Percentiles rank a stretch among this genome's conserved stretches.
phyloP scores from a whole-genome alignment of 2,329 filamentous ascomycete species.

The Talaromyces sp. region DNA sequence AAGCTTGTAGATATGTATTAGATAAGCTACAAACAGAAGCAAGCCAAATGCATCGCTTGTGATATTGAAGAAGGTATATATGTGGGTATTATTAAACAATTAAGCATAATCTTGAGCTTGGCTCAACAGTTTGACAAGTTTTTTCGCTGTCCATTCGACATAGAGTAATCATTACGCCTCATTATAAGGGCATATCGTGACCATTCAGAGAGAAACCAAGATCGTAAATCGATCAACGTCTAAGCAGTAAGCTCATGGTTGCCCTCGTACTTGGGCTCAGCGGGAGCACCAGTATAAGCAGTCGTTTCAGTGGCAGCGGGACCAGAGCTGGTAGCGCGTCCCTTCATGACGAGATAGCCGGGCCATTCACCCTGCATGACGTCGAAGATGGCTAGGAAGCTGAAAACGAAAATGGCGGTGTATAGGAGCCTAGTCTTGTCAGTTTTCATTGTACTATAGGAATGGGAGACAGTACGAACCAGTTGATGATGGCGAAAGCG shows the following conservation, averaged over 20 bases:
- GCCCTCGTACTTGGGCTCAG: conserved; percentile 17
- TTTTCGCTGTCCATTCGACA: not conserved
- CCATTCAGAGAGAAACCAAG: not conserved
- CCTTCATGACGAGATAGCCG: conserved; percentile 23
- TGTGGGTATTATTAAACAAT: conserved; percentile 11
- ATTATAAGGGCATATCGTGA: not conserved
- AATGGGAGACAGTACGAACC: conserved; percentile 21
- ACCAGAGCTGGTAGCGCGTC: not conserved
- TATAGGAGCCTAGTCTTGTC: conserved; percentile 28
- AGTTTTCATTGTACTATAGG: not conserved
- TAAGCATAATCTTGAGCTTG: not conserved
- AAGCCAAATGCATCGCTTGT: conserved; percentile 10
- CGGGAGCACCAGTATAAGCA: conserved; percentile 12
- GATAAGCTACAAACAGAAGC: not conserved
- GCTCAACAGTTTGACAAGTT: not conserved
- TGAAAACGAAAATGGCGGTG: conserved; percentile 28
- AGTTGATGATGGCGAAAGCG: conserved; percentile 30
- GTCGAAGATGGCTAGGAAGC: conserved; percentile 28
- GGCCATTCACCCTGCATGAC: conserved; percentile 28
- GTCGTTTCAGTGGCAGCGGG: not conserved
- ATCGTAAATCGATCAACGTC: not conserved
- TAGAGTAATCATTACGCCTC: not conserved
- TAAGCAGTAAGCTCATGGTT: conserved; percentile 18
- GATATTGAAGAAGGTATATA: conserved; percentile 8
- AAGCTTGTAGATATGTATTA: not conserved